These are phyloP conservation scores for Neonothopanus nambi DNA, from an alignment of 1,284 basidiomycete genomes.

Conservation along the genomic window DNA sequence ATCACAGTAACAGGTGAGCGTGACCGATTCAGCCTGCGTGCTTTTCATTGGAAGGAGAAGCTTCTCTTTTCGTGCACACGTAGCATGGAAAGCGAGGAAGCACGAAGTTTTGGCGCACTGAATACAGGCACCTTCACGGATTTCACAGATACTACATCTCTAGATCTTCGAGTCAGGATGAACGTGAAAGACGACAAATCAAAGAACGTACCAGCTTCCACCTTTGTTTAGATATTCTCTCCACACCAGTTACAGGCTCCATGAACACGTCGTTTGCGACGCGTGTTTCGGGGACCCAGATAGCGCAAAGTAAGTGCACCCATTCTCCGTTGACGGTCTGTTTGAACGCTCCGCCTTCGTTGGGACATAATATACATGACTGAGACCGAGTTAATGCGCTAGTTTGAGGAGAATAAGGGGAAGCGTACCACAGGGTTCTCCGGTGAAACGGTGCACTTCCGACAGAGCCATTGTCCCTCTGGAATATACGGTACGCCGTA, in stretches of 20 bases:
- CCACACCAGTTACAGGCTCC: conserved; percentile 95
- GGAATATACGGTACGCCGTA: conserved; percentile 99
- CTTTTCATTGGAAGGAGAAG: conserved; percentile 87
- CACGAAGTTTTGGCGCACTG: conserved; percentile 94
- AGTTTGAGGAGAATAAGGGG: background rate
- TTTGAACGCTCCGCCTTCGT: conserved; percentile 98
- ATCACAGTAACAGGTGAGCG: conserved; percentile 82
- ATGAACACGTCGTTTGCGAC: conserved; percentile 97
- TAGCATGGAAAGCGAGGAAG: conserved; percentile 93
- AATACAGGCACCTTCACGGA: conserved; percentile 89
- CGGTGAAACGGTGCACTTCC: conserved; percentile 98
- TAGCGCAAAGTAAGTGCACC: conserved; percentile 96
- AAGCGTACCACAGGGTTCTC: conserved; percentile 88
- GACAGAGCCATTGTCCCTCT: conserved; percentile 98
- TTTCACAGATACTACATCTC: conserved; percentile 88
- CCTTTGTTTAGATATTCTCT: conserved; percentile 85
- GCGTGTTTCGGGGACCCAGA: conserved; percentile 96
- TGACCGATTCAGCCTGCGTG: conserved; percentile 66
- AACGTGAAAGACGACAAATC: conserved; percentile 4
- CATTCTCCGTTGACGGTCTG: conserved; percentile 93
- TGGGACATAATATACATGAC: conserved; percentile 94
- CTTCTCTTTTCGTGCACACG: conserved; percentile 88
- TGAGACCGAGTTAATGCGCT: conserved; percentile 30
- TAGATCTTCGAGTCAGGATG: conserved; percentile 22
- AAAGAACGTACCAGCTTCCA: conserved; percentile 83